These are phyloP conservation scores for Cinchona pubescens DNA, from an alignment of 257 asterid species.

Conservation along the genomic window DNA sequence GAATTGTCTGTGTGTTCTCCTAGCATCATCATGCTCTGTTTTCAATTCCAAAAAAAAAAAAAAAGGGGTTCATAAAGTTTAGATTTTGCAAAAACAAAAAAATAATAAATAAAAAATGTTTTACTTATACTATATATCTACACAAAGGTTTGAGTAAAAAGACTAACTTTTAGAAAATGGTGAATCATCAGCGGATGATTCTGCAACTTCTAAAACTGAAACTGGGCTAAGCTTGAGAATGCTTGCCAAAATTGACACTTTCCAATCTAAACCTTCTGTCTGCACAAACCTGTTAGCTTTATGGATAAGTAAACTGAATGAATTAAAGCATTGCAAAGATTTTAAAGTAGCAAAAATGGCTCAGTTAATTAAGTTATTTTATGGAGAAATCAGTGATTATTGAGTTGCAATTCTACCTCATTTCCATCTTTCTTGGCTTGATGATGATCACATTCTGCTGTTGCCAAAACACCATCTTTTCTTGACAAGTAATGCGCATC, in stretches of 20 bases:
- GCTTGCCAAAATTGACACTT: slow-evolving; percentile 31
- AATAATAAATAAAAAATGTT: too few species aligned
- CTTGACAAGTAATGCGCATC: slow-evolving; percentile 18
- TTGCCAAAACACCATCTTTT: neutral
- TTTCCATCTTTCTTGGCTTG: slow-evolving; percentile 3
- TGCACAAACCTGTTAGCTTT: slow-evolving; percentile 43
- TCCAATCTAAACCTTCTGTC: slow-evolving; percentile 28
- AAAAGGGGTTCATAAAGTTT: neutral
- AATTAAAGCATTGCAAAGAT: neutral
- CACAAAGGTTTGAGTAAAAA: neutral
- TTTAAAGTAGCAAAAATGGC: neutral
- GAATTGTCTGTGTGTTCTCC: slow-evolving; percentile 25
- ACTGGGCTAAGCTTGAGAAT: slow-evolving; percentile 69
- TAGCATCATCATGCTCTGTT: slow-evolving; percentile 19
- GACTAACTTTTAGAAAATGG: slow-evolving; percentile 41
- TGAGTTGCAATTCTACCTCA: slow-evolving; percentile 32
- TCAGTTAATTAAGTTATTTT: neutral
- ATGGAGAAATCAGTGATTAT: neutral
- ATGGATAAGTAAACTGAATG: slow-evolving; percentile 18
- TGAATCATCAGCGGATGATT: slow-evolving; percentile 38
- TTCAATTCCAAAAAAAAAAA: neutral
- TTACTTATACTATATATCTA: too few species aligned
- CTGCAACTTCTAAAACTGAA: slow-evolving; percentile 60
- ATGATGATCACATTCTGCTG: slow-evolving; percentile 10
- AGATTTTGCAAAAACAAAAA: neutral